Evolutionary conservation across 495 filamentous ascomycete genomes (phyloP), one percentile per base, ranked within the genome.

Genomic region (Trichocladium antarcticum): DNA sequence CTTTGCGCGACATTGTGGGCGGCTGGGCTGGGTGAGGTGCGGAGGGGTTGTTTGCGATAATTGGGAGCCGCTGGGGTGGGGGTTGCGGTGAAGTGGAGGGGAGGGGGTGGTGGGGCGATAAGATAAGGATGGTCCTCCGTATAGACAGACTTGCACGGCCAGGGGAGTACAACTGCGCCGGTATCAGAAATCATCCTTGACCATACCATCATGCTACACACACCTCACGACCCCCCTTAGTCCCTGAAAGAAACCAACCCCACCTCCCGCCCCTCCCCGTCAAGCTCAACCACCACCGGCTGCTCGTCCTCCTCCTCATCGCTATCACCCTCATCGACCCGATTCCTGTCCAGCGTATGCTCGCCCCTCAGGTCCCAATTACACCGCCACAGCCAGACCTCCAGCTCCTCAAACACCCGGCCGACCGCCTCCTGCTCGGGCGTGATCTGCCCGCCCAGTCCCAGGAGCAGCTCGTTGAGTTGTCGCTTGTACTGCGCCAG

Each of bases 271-370:
- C 74, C 74, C 15, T 64, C 57, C 21, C 64, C 65, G 42, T 77
- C 74, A 55, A 89, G 56, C 42, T 88, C 79, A 5, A 98, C 87
- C 15, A 98, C 65, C 19, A 84, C 73, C 14, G 90, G 92, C 50
- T 84, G 82, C 71, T 88, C 89, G 59, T 95, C 90, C 15, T 95
- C 87, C 59, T 92, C 74, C 49, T 88, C n/a, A n/a, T n/a, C 81
- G 14, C 94, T 80, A 56, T 79, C 68, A 62, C 89, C 86, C 19
- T 67, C 50, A 27, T 64, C 64, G 24, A 67, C 57, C 14, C 39
- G 14, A 9, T 22, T 32, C n/a, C 12, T 31, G 8, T 29, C 43
- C 15, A 24, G 20, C 12, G 14, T 36, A 27, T 51, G 3, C 36
- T 36, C 41, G 7, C 35, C 61, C 20, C 64, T 45, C 27, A 77